These are phyloP conservation scores for Solanum hybrid DNA, from an alignment of 305 asterid species.

Conservation along the genomic window DNA sequence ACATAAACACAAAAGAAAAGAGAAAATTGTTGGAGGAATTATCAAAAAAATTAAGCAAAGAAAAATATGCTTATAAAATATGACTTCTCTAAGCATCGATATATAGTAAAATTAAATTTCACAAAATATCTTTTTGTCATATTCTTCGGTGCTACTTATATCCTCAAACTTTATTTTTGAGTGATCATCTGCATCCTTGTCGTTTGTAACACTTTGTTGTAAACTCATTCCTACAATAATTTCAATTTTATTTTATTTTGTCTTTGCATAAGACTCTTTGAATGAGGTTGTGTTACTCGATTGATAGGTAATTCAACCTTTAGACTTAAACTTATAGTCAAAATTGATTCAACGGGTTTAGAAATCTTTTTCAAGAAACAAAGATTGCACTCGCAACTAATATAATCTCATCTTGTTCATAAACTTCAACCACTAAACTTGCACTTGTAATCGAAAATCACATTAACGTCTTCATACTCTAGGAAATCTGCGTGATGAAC, in stretches of 20 bases:
- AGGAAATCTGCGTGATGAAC: neutral
- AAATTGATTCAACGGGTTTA: neutral
- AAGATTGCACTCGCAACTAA: neutral
- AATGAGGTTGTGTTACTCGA: neutral
- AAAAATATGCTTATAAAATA: neutral
- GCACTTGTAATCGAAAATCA: neutral
- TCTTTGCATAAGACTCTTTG: neutral
- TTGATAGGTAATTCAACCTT: neutral
- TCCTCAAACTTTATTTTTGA: neutral
- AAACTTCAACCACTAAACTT: neutral
- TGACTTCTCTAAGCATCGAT: neutral
- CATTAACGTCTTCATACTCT: neutral
- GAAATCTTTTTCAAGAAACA: neutral
- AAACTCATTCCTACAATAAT: neutral
- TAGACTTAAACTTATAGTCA: neutral
- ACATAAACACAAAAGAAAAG: neutral
- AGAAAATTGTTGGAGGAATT: neutral
- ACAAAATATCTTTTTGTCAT: neutral
- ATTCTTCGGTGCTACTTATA: neutral
- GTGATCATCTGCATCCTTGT: neutral
- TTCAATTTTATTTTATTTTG: neutral
- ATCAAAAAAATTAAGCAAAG: neutral
- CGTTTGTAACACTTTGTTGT: neutral
- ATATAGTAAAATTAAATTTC: neutral
- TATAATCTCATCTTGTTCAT: neutral